These are phyloP conservation scores for Thymus quinquecostatus DNA, from an alignment of 257 asterid genomes.

Conservation along the genomic window DNA sequence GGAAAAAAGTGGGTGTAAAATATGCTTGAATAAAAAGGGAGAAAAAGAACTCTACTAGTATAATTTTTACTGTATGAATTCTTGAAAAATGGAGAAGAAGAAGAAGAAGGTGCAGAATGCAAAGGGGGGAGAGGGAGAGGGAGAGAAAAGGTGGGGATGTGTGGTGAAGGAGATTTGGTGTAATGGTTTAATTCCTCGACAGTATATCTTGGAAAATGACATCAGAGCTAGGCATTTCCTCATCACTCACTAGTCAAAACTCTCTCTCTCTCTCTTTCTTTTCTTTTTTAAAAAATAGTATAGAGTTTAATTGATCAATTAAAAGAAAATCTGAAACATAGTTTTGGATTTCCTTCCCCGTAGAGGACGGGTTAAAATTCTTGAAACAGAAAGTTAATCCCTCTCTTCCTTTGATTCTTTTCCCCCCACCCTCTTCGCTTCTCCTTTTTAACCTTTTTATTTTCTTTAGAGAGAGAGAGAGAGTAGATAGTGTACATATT, in stretches of 20 bases:
- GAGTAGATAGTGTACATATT: not conserved
- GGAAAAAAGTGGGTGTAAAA: slow-evolving; percentile 42
- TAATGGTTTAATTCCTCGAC: slow-evolving; percentile 64
- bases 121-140: slow-evolving; percentile 5
- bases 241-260: slow-evolving; percentile 58
- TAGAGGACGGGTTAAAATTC: slow-evolving; percentile 80
- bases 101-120: not conserved
- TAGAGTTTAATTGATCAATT: not conserved
- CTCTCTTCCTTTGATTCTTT: slow-evolving; percentile 53
- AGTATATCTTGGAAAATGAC: slow-evolving; percentile 95
- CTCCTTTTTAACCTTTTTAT: slow-evolving; percentile 26
- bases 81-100: slow-evolving; percentile 42
- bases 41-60: slow-evolving; percentile 21
- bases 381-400: slow-evolving; percentile 53
- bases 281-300: too few relatives aligned
- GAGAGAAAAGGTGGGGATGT: slow-evolving; percentile 21
- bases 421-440: slow-evolving; percentile 82
- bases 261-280: not conserved
- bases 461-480: not conserved
- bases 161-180: slow-evolving; percentile 42
- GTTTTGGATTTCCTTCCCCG: slow-evolving; percentile 72
- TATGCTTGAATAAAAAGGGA: slow-evolving; percentile 40
- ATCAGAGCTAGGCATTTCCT: slow-evolving; percentile 62
- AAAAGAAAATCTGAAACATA: slow-evolving; percentile 15
- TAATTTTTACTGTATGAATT: slow-evolving; percentile 4